Conservation (phyloP, 805 yeast species). For the Monosporozyma unispora region DNA sequence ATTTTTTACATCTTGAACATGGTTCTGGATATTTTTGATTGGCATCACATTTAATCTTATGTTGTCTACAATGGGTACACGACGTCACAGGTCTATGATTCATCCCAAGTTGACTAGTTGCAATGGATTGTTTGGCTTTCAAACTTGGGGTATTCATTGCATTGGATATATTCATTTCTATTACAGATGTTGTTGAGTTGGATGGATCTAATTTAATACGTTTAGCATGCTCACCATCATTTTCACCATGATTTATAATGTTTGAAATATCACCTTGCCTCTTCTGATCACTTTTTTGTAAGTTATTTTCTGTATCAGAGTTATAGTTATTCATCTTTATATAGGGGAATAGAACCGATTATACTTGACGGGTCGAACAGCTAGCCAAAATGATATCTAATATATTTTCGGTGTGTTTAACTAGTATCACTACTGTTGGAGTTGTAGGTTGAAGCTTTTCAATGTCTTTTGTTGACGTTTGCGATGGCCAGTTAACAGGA, state of each 20-base stretch:
- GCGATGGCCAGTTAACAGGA: no score
- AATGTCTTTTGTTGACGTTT: no score
- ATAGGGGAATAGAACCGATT: not conserved
- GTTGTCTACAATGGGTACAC: constrained; percentile 91
- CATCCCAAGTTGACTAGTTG: not conserved
- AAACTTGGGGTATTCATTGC: not conserved
- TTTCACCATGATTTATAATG: not conserved
- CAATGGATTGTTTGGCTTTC: not conserved
- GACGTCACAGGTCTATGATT: constrained; percentile 83
- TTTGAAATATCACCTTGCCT: not conserved
- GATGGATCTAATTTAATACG: not conserved
- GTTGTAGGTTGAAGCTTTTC: no score
- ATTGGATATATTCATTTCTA: not conserved
- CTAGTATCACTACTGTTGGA: no score
- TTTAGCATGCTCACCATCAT: not conserved
- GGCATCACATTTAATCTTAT: constrained; percentile 89
- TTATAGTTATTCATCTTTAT: not conserved
- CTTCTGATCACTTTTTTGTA: not conserved
- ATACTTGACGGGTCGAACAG: no score
- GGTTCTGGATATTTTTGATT: constrained; percentile 72
- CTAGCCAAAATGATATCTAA: not conserved
- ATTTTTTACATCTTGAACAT: constrained; percentile 73
- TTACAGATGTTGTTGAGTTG: not conserved
- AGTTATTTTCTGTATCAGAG: not conserved
- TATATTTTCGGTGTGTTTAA: no score